Base-by-base conservation (phyloP, 768 basidiomycete genomes). In the Nidula microcarpa region DNA sequence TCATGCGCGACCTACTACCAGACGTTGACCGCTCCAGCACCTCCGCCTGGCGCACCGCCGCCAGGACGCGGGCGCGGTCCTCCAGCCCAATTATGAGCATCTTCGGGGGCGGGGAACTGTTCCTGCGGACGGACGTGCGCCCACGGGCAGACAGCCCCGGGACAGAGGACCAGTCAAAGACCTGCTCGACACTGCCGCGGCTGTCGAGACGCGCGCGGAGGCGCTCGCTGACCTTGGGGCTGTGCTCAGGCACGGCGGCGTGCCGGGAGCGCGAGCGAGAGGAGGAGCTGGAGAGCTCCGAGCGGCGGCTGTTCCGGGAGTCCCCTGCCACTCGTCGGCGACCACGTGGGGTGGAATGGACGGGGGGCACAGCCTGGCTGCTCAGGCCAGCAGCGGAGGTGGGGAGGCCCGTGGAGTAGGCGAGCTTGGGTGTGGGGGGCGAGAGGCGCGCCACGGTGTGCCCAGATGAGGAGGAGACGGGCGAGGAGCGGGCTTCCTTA, bases 341-440 rank as follows among this genome's bases (percentile, higher is more conserved):
- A 53, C 82, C 82, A 52, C 82, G 79, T 37, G 81, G 78, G 2
- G 82, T 78, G 17, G 70, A 64, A 54, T 76, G 72, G 7, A 69
- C 57, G 14, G 69, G 57, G 47, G 71, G 61, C 18, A 61, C 48
- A 55, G 18, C 49, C 44, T 61, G 63, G 16, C 58, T 50, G 44
- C 57, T 58, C 8, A 62, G 56, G 10, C 65, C 55, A 16, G 60
- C 52, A 43, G 55, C 60, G 43, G 65, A 52, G 13, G 59, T 52
- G 11, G 67, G 65, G 50, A 68, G 51, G 17, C 65, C 63, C 4
- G 67, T 69, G 57, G 62, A 45, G 48, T 72, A 66, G 34, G 68
- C 60, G 54, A 74, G 65, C 69, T 79, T 85, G 60, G 84, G 85
- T 5, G 85, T 86, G 4, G 84, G 82, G 48, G 84, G 84, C 34